A percentile compares a stretch with the other conserved stretches of the same genome.
These are phyloP conservation scores for Acacia melanoxylon DNA, from an alignment of 306 rosid genomes.

Conservation along the genomic window DNA sequence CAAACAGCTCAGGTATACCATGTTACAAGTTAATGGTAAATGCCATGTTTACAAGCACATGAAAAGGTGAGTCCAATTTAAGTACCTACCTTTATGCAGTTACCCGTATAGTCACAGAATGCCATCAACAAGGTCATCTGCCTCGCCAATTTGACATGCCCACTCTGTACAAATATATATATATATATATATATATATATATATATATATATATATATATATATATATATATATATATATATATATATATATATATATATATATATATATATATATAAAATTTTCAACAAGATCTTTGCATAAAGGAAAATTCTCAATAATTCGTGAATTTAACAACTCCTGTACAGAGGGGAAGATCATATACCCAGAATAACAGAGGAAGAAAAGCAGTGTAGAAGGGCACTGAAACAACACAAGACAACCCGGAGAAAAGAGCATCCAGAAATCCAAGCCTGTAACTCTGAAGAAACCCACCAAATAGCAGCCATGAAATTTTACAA, in stretches of 20 bases:
- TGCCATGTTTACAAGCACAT: neutral
- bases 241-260: neutral
- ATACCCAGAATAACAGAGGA: constrained; percentile 76
- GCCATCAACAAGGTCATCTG: constrained; percentile 98
- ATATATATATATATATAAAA: neutral
- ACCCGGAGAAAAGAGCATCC: constrained; percentile 65
- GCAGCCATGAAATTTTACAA: neutral
- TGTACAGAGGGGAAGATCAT: neutral
- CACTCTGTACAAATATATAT: constrained; percentile 57
- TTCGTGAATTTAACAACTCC: neutral
- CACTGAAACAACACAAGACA: constrained; percentile 74
- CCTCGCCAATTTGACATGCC: constrained; percentile 95
- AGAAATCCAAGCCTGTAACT: constrained; percentile 45
- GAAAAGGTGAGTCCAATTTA: neutral
- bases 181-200: neutral
- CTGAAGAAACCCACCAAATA: constrained; percentile 33
- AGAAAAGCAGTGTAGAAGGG: constrained; percentile 83
- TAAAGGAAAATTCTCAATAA: neutral
- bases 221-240: too few species aligned
- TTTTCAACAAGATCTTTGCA: neutral
- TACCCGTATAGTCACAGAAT: constrained; percentile 85
- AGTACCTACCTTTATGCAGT: constrained; percentile 68
- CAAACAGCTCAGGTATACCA: constrained; percentile 21
- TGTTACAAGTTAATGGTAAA: neutral
- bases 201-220: neutral